Evolutionary conservation across 495 filamentous ascomycete genomes (phyloP).

Genomic region (Niebla homalea): DNA sequence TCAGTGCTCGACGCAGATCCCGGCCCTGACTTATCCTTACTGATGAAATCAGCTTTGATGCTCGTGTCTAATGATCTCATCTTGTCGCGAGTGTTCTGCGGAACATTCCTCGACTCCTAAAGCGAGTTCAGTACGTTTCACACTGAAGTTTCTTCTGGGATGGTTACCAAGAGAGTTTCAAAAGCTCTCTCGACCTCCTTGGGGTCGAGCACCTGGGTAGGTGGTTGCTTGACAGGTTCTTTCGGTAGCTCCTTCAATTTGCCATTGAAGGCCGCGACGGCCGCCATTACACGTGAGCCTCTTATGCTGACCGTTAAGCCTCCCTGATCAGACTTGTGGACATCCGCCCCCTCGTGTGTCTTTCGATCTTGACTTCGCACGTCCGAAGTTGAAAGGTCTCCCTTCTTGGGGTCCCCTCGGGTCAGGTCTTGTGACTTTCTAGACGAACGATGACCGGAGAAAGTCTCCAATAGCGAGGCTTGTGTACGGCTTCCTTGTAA

Average conservation of each 20-base stretch:
- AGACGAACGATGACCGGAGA: slow-evolving; percentile 3
- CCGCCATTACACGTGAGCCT: slow-evolving; percentile 49
- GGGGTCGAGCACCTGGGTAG: slow-evolving; percentile 29
- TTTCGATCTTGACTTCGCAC: too few species aligned
- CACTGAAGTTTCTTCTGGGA: neutral
- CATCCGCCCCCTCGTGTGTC: too few species aligned
- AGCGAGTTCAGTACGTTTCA: slow-evolving; percentile 32
- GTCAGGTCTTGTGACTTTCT: slow-evolving; percentile 9
- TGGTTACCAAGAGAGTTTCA: slow-evolving; percentile 34
- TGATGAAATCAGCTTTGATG: slow-evolving; percentile 90
- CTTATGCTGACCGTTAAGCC: slow-evolving; percentile 9
- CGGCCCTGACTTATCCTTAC: slow-evolving; percentile 65
- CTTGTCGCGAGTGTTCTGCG: slow-evolving; percentile 81
- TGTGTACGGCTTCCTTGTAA: slow-evolving; percentile 27
- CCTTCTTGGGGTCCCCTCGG: slow-evolving; percentile 5
- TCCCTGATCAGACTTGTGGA: too few species aligned
- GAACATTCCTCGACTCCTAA: slow-evolving; percentile 77
- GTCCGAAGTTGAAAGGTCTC: too few species aligned
- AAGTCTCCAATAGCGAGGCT: slow-evolving; percentile 9
- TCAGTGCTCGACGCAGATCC: slow-evolving; percentile 31
- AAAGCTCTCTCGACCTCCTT: slow-evolving; percentile 38
- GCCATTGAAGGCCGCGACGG: slow-evolving; percentile 48
- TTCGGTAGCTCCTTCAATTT: slow-evolving; percentile 22
- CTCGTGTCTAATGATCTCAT: slow-evolving; percentile 80
- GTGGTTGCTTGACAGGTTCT: slow-evolving; percentile 29